phyloP scores from a whole-genome alignment of 108 stramenopile genomes.

The Cyclotella kingstonii region DNA sequence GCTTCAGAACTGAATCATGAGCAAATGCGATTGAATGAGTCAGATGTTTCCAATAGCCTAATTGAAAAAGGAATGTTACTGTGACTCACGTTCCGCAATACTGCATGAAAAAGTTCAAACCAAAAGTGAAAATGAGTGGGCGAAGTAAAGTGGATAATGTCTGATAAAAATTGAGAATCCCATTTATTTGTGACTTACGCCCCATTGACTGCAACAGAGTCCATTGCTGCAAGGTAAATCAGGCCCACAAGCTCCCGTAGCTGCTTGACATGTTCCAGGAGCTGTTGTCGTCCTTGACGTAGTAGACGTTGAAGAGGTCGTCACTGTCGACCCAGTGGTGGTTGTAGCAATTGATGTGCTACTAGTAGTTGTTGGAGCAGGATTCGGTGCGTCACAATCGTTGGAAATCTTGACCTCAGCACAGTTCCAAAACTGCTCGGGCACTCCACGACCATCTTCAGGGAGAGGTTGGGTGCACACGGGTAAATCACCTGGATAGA shows the following conservation, averaged over 20 bases:
- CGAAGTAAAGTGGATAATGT: not conserved
- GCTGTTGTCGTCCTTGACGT: constrained; percentile 1
- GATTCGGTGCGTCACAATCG: constrained; percentile 9
- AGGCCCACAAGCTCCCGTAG: constrained; percentile 17
- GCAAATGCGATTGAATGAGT: not conserved
- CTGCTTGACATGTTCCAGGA: constrained; percentile 1
- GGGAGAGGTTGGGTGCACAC: constrained; percentile 20
- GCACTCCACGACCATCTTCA: constrained; percentile 37
- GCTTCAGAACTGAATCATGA: constrained; percentile 1
- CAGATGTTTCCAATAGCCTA: not conserved
- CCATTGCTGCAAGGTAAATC: constrained; percentile 17
- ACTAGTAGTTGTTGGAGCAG: not conserved
- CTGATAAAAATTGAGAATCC: not conserved
- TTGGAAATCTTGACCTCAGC: constrained; percentile 33
- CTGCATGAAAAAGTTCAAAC: not conserved
- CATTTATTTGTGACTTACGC: too few relatives aligned
- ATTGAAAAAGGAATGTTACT: not conserved
- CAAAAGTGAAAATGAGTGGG: not conserved
- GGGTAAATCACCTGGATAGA: constrained; percentile 19
- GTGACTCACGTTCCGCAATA: constrained; percentile 14
- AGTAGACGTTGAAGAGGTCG: constrained; percentile 4
- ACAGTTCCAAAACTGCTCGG: constrained; percentile 43
- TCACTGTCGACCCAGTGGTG: constrained; percentile 3
- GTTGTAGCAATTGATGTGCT: constrained; percentile 12
- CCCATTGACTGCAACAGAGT: constrained; percentile 22